Base-by-base conservation (phyloP, 208 protist species). In the Trypanosoma avium region DNA sequence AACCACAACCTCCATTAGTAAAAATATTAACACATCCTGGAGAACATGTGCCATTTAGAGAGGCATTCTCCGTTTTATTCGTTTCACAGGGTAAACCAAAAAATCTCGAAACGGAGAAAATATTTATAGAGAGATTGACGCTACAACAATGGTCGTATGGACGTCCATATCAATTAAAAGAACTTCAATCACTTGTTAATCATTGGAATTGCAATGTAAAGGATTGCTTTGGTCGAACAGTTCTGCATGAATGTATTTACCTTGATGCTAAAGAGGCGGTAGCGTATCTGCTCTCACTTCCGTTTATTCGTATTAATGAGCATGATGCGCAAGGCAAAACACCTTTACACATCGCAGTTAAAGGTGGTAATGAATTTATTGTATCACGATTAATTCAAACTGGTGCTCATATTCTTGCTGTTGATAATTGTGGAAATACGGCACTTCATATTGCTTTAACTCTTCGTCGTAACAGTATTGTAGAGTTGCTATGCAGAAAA, bases 181-280 rank as follows among this genome's bases (percentile, higher is more conserved):
- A 62, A 24, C 15, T 77, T 35, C 38, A 62, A 21, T 52, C 63
- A 15, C 24, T 53, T 5, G 19, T 93, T 29, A 90, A 75, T 47
- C 68, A 67, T 61, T 89, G 82, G 84, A 93, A 93, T 64, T 75
- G 75, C 47, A 92, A 92, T 59, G 73, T 82, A 4, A 63, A 61
- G 32, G 90, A 96, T 69, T 68, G 82, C 46, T 67, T 92, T 40
- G 86, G 86, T 19, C 81, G 86, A 52, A 93, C 90, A 1, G 52
- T 90, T 19, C 67, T 96, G 36, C 82, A 93, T 49, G 86, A 96
- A 29, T 75, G 69, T 32, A 78, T 79, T 32, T 70, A 79, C 26
- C 70, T 64, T 1, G 84, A 85, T 43, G 74, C 79, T 61, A 77
- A 82, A 50, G 68, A 73, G 26, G 87, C 75, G 7, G 81, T 87